These are phyloP conservation scores for Pichia cabralensis DNA, from an alignment of 805 yeast species.

Conservation along the genomic window DNA sequence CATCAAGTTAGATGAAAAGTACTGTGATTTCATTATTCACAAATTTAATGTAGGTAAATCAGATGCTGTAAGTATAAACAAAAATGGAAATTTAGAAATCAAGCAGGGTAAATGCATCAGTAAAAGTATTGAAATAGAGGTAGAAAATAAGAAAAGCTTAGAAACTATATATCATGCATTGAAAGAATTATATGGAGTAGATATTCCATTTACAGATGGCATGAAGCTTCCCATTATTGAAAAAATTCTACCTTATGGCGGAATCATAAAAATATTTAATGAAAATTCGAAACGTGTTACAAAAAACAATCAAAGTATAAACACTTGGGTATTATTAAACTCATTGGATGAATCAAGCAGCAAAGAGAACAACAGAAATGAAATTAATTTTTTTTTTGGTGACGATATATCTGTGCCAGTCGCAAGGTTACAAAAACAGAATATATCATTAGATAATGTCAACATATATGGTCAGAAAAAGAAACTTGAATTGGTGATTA, in stretches of 20 bases:
- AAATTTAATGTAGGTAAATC: slow-evolving; percentile 40
- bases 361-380: no score
- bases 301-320: background rate
- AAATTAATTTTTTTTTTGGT: no score
- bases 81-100: no score
- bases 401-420: slow-evolving; percentile 36
- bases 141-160: no score
- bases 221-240: slow-evolving; percentile 43
- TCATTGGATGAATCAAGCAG: no score
- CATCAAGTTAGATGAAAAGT: no score
- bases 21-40: slow-evolving; percentile 28
- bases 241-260: slow-evolving; percentile 46
- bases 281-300: background rate
- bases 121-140: no score
- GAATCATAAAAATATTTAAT: no score
- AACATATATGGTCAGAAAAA: slow-evolving; percentile 49
- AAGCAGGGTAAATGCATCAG: no score
- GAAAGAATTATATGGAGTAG: no score
- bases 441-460: background rate
- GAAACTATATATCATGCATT: no score
- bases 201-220: slow-evolving; percentile 36
- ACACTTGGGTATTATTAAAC: slow-evolving; percentile 10
- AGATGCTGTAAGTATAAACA: slow-evolving; percentile 5
- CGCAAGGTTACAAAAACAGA: slow-evolving; percentile 27
- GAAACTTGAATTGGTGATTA: slow-evolving; percentile 30